Base-by-base conservation (phyloP, 140 eudicot genomes). In the Stevia rebaudiana region DNA sequence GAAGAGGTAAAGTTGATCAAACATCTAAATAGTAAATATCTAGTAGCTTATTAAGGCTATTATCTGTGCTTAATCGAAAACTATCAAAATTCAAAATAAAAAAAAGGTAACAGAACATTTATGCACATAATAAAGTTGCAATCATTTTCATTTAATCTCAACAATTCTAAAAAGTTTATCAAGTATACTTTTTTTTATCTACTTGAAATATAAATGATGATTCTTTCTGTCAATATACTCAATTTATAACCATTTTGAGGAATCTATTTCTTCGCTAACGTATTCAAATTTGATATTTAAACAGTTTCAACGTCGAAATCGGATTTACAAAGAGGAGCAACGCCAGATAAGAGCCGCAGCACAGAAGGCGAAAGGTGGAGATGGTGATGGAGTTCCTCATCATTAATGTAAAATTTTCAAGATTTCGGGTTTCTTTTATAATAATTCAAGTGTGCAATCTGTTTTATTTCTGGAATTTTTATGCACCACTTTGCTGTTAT, bases 241-340 rank as follows among this genome's bases (percentile, higher is more conserved):
- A 11, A 8, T 24, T 28, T n/a, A 37, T 36, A 51, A 15, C 11
- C 22, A 11, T 19, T 24, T 40, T 36, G 31, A 15, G 53, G 40
- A 37, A 11, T n/a, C 13, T 56, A 28, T 13, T 31, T 28, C 41
- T 42, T 3, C 8, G 15, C 57, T 68, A 10, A 37, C 18, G 5
- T 23, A 12, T 33, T 6, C 15, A 23, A 40, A 50, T 11, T 46
- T 41, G 40, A 8, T 69, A 46, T 69, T 58, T 11, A 50, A 40
- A 67, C 94, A 90, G 97, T 90, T 90, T 52, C 95, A 87, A 87
- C 78, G 97, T 58, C 63, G 97, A 65, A 90, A 87, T 57, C 82
- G 94, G 73, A 72, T 90, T 13, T 90, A 90, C 94, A 90, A 90
- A 82, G 97, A 90, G 76, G 97, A 90, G 73, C 95, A 86, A 46